phyloP scores from a whole-genome alignment of 805 yeast genomes.

The Jamesozyma rosinii region DNA sequence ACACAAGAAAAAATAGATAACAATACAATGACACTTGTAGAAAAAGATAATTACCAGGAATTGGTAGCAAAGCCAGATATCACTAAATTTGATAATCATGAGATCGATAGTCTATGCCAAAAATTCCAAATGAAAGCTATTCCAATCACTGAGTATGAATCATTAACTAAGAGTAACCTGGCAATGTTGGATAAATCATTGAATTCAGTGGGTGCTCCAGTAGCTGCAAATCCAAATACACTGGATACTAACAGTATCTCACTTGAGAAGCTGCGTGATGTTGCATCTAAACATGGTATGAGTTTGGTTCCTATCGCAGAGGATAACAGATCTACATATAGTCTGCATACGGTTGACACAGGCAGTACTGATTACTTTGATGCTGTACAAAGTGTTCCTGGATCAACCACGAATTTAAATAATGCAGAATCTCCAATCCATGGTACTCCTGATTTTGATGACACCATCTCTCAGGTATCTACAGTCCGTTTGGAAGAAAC shows the following conservation, averaged over 20 bases:
- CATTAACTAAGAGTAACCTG: conserved; percentile 22
- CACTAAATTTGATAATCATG: not conserved
- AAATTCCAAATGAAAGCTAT: not conserved
- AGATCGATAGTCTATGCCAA: not conserved
- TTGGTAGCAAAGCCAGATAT: not conserved
- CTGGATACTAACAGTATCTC: conserved; percentile 16
- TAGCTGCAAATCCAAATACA: conserved; percentile 35
- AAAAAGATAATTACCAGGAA: not conserved
- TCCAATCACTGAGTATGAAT: not conserved
- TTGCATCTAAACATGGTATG: not conserved
- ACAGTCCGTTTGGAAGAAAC: not conserved
- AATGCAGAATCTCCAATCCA: not conserved
- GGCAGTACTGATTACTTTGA: not conserved
- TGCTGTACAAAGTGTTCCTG: not conserved
- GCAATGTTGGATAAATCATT: conserved; percentile 34
- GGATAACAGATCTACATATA: not conserved
- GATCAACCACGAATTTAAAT: not conserved
- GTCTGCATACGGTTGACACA: not conserved
- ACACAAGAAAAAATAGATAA: not conserved
- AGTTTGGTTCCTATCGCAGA: not conserved
- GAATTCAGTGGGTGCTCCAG: conserved; percentile 37
- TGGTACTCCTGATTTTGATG: not conserved
- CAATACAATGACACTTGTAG: not conserved
- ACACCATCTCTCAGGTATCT: not conserved
- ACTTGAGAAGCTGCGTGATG: not conserved